A percentile compares a stretch with the other conserved stretches of the same genome.
phyloP scores from a whole-genome alignment of 805 yeast species.

The Candida vartiovaarae region DNA sequence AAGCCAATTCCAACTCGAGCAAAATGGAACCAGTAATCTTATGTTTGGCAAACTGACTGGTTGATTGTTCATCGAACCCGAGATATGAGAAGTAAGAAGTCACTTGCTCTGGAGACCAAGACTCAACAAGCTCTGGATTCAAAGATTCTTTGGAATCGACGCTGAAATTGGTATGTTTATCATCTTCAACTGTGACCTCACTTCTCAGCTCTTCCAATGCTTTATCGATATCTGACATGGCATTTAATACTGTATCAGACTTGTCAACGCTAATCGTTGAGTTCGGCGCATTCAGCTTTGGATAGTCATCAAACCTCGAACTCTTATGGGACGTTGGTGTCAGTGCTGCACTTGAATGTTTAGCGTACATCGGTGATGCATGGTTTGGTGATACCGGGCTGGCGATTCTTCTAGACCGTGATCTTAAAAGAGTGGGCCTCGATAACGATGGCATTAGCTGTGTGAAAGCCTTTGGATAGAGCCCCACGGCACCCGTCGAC shows the following conservation, averaged over 20 bases:
- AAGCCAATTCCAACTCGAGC: slow-evolving; percentile 76
- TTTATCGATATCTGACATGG: slow-evolving; percentile 63
- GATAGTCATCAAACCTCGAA: slow-evolving; percentile 9
- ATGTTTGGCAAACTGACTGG: slow-evolving; percentile 77
- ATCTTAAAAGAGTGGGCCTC: slow-evolving; percentile 41
- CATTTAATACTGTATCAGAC: slow-evolving; percentile 4
- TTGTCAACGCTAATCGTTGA: slow-evolving; percentile 3
- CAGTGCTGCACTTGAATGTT: slow-evolving; percentile 4
- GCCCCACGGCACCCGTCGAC: slow-evolving; percentile 66
- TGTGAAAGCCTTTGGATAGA: slow-evolving; percentile 88
- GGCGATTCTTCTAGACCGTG: slow-evolving; percentile 50
- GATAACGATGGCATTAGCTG: slow-evolving; percentile 36
- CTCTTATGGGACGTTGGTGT: slow-evolving; percentile 12
- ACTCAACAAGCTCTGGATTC: slow-evolving; percentile 41
- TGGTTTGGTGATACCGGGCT: slow-evolving; percentile 20
- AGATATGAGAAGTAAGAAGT: slow-evolving; percentile 62
- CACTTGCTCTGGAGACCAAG: slow-evolving; percentile 88
- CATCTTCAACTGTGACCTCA: slow-evolving; percentile 17
- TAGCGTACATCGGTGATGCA: slow-evolving; percentile 13
- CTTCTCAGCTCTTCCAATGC: slow-evolving; percentile 57
- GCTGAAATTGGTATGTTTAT: slow-evolving; percentile 10
- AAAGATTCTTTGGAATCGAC: slow-evolving; percentile 25
- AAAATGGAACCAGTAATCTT: slow-evolving; percentile 84
- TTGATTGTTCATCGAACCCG: slow-evolving; percentile 70
- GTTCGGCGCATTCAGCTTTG: neutral